Base-by-base conservation (phyloP, 2,329 filamentous ascomycete species). In the Alternaria viburni region DNA sequence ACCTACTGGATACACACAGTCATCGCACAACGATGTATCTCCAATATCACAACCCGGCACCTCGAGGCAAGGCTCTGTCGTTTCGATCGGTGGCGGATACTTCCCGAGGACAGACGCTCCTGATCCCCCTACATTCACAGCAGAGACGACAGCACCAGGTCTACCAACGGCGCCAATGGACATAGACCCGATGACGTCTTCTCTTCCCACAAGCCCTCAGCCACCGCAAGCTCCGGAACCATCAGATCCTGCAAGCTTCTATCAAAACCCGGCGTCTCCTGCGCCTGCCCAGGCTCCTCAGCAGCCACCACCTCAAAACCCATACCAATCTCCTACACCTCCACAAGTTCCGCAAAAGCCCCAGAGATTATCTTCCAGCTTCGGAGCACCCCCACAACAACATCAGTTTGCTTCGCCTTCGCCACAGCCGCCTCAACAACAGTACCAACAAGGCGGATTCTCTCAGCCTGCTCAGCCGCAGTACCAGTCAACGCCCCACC, bases 41-140 rank as follows among this genome's bases (percentile, higher is more conserved):
- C 86, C 86, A 1, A 78, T 86, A 21, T 85, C 85, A 19, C 77
- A 82, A 44, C 79, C 81, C 12, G 74, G 75, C 1, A 73, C 78
- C 32, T 81, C 80, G 15, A 80, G 84, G 51, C 81, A 83, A 50
- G 80, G 79, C 11, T 87, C 86, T 7, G 75, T 85, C 5, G 71
- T 62, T 21, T 80, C 78, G 11, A 68, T 75, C 6, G 86, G 86
- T 19, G 86, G 86, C 13, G 87, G 86, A 49, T 89, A 89, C 76
- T 89, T 89, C 62, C 87, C 87, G 4, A 79, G 81, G 54, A 74
- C 74, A 6, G 71, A 77, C 13, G 80, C 86, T 8, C 83, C 85
- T 8, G 71, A 77, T 21, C 80, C 86, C 8, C 83, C 85, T 5
- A 82, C 81, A 5, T 83, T 82, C 57, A 81, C 79, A n/a, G 77